Conservation (phyloP, 1,284 basidiomycete species). For the Malassezia vespertilionis region DNA sequence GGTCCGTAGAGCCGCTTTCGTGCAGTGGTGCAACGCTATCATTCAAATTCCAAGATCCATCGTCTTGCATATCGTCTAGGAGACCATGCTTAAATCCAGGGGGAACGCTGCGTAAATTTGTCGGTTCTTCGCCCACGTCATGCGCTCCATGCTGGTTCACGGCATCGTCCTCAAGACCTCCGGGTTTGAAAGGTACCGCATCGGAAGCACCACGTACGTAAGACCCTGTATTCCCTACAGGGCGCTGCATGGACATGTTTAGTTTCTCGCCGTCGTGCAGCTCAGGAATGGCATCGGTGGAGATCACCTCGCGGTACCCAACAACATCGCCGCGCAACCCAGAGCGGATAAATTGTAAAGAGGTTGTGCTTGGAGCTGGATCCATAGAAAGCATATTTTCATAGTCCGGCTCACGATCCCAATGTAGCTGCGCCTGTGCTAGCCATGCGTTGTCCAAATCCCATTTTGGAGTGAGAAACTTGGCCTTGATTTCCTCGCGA, state of each 20-base stretch:
- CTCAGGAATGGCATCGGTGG: conserved; percentile 20
- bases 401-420: conserved; percentile 22
- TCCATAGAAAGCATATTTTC: conserved; percentile 31
- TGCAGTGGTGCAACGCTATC: not conserved
- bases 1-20: not conserved
- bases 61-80: conserved; percentile 49
- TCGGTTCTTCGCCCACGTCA: conserved; percentile 50
- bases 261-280: conserved; percentile 53
- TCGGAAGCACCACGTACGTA: conserved; percentile 23
- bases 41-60: not conserved
- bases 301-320: conserved; percentile 28
- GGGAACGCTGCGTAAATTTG: conserved; percentile 47
- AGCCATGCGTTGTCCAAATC: conserved; percentile 1
- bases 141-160: not conserved
- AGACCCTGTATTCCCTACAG: conserved; percentile 7
- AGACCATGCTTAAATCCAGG: conserved; percentile 55
- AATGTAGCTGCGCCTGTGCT: conserved; percentile 13
- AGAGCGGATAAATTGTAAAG: conserved; percentile 40
- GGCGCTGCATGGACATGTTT: conserved; percentile 18
- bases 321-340: conserved; percentile 39
- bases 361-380: conserved; percentile 24
- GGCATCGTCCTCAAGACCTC: conserved; percentile 51
- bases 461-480: conserved; percentile 2
- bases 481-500: conserved; percentile 6
- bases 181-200: conserved; percentile 20